Percentiles rank a stretch among this genome's conserved stretches.
Conservation (phyloP, 306 rosid genomes). For the Fragaria vesca region DNA sequence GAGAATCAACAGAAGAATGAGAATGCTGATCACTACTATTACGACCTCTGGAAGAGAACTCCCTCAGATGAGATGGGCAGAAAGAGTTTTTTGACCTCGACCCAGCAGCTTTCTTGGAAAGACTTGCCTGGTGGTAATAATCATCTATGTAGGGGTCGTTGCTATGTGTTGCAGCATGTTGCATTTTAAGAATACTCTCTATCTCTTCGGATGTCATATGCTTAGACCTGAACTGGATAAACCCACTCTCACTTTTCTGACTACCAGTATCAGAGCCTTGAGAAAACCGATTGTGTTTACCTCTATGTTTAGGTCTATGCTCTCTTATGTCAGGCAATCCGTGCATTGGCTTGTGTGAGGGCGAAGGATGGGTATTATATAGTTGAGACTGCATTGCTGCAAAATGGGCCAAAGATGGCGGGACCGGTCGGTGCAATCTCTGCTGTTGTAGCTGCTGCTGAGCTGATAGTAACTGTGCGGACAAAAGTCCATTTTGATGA, state of each 20-base stretch:
- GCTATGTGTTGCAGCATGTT: conserved; percentile 92
- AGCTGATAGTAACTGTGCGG: conserved; percentile 47
- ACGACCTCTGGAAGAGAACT: conserved; percentile 73
- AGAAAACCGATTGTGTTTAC: conserved; percentile 62
- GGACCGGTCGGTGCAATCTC: conserved; percentile 52
- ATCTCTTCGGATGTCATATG: conserved; percentile 83
- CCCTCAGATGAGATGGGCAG: conserved; percentile 88
- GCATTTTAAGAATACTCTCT: conserved; percentile 93
- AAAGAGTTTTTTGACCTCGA: conserved; percentile 76
- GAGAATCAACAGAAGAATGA: conserved; percentile 86
- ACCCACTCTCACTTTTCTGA: conserved; percentile 61
- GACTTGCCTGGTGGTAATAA: conserved; percentile 90
- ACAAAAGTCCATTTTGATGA: conserved; percentile 58
- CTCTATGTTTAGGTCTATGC: conserved; percentile 67
- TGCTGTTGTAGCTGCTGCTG: conserved; percentile 54
- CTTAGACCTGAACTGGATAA: conserved; percentile 83
- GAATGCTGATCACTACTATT: conserved; percentile 80
- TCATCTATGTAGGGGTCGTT: conserved; percentile 98
- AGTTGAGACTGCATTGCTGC: conserved; percentile 53
- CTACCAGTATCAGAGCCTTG: conserved; percentile 62
- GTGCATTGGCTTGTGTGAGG: conserved; percentile 69
- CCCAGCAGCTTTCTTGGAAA: conserved; percentile 69
- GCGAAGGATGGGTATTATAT: conserved; percentile 46
- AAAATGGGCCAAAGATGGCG: conserved; percentile 55
- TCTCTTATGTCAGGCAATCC: conserved; percentile 80